Percentiles rank a stretch among this genome's conserved stretches.
phyloP scores from a whole-genome alignment of 352 stramenopile genomes.

The Phytophthora syringae region DNA sequence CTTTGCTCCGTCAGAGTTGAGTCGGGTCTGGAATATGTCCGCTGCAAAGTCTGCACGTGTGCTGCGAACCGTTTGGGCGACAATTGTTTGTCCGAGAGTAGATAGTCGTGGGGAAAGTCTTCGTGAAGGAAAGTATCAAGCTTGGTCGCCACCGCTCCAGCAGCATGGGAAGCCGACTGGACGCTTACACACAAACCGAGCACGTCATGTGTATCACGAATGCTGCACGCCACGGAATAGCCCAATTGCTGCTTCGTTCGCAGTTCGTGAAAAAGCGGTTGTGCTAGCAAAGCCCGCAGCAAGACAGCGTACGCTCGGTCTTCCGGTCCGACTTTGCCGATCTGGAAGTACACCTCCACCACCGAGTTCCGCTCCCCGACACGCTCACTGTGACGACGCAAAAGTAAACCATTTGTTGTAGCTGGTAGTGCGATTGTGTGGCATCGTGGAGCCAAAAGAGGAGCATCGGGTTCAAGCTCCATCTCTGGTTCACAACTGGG shows the following conservation, averaged over 20 bases:
- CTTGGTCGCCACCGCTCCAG: constrained; percentile 58
- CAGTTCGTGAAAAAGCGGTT: constrained; percentile 85
- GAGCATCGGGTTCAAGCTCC: constrained; percentile 30
- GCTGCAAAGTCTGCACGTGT: constrained; percentile 56
- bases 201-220: constrained; percentile 79
- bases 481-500: constrained; percentile 14
- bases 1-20: constrained; percentile 60
- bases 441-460: constrained; percentile 37
- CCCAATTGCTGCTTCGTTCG: constrained; percentile 85
- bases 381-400: constrained; percentile 70
- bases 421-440: constrained; percentile 58
- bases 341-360: constrained; percentile 88
- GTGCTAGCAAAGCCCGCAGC: constrained; percentile 78
- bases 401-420: constrained; percentile 63
- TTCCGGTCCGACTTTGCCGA: constrained; percentile 54
- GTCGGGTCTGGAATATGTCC: constrained; percentile 55
- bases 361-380: constrained; percentile 78
- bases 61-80: constrained; percentile 47
- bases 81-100: constrained; percentile 33
- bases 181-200: constrained; percentile 75
- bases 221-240: constrained; percentile 81
- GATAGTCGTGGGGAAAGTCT: constrained; percentile 38
- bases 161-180: constrained; percentile 69
- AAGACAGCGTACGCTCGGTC: constrained; percentile 73
- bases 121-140: constrained; percentile 71